phyloP scores from a whole-genome alignment of 257 asterid genomes.

The Coffea eugenioides region DNA sequence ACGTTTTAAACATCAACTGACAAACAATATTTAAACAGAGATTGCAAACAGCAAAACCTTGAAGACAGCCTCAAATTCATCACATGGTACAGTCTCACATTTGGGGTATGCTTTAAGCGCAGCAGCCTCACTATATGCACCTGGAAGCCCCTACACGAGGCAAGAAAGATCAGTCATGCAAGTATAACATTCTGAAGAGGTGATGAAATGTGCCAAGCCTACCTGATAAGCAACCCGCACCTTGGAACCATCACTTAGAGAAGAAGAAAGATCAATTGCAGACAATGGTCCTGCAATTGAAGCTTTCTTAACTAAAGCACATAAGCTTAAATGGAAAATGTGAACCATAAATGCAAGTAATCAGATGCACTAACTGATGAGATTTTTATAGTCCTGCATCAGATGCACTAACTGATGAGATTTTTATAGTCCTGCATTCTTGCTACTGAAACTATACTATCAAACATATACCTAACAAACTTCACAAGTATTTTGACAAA shows the following conservation, averaged over 20 bases:
- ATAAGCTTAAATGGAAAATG: not conserved
- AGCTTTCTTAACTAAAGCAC: not conserved
- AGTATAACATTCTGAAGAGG: not conserved
- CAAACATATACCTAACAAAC: not conserved
- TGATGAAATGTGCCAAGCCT: not conserved
- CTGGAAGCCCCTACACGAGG: constrained; percentile 67
- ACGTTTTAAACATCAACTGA: constrained; percentile 12
- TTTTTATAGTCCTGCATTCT: not conserved
- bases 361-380: not conserved
- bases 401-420: not conserved
- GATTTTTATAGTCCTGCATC: too few relatives aligned
- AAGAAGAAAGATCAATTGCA: constrained; percentile 40
- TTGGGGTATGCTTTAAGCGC: constrained; percentile 87
- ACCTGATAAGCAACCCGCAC: constrained; percentile 95
- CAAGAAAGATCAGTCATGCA: constrained; percentile 9
- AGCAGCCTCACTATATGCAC: constrained; percentile 90
- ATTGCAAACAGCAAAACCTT: constrained; percentile 45
- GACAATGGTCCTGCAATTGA: constrained; percentile 76
- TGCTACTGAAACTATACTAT: not conserved
- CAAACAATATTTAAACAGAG: constrained; percentile 5
- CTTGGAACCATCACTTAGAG: constrained; percentile 47
- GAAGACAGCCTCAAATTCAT: constrained; percentile 80
- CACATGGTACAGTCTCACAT: constrained; percentile 95
- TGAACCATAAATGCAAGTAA: constrained; percentile 8
- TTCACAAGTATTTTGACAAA: too few relatives aligned